These are phyloP conservation scores for Solanum corneliomulleri DNA, from an alignment of 257 asterid genomes.

Conservation along the genomic window DNA sequence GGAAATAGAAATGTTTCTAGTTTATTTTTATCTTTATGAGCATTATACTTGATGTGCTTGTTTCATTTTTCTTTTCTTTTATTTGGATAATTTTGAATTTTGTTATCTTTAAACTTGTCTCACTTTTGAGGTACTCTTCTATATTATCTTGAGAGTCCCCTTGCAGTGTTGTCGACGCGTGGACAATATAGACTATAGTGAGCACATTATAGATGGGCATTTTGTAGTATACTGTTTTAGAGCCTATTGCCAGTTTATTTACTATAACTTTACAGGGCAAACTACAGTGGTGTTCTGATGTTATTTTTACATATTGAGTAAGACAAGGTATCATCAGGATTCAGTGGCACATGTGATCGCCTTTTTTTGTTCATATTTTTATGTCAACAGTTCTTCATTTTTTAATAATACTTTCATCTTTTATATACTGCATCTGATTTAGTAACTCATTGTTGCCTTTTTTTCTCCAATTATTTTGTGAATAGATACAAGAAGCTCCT, in stretches of 20 bases:
- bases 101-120: conserved; percentile 13
- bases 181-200: not conserved
- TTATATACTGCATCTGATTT: not conserved
- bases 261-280: conserved; percentile 51
- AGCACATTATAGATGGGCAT: not conserved
- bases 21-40: conserved; percentile 22
- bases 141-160: conserved; percentile 11
- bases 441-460: conserved; percentile 33
- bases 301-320: conserved; percentile 54
- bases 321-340: conserved; percentile 59
- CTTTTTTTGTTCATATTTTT: conserved; percentile 10
- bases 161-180: conserved; percentile 5
- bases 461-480: conserved; percentile 21
- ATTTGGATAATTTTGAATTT: conserved; percentile 7
- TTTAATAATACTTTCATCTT: not conserved
- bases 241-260: conserved; percentile 34
- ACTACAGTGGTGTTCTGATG: conserved; percentile 57
- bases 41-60: not conserved
- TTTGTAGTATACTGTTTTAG: conserved; percentile 31
- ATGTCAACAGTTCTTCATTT: not conserved
- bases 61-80: conserved; percentile 1
- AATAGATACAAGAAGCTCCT: conserved; percentile 95
- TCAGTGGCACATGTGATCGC: conserved; percentile 22
- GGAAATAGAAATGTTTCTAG: conserved; percentile 22
- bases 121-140: conserved; percentile 15